Base-by-base conservation (phyloP, 768 basidiomycete species). In the Suillus decipiens region DNA sequence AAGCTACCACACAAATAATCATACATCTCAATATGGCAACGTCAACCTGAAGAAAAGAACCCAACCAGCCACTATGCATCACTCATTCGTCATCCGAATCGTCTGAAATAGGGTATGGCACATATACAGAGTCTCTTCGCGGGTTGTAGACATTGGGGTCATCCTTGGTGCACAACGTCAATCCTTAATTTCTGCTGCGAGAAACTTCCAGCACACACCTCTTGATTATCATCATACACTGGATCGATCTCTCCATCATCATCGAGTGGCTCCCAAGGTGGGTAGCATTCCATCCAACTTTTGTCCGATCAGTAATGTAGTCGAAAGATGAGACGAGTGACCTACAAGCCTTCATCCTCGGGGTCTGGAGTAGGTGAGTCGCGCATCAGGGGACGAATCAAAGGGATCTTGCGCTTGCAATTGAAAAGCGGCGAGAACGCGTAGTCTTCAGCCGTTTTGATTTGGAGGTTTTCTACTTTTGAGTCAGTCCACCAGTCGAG, bases 341-440 rank as follows among this genome's bases (percentile, higher is more conserved):
- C 73, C 59, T 24, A 73, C 74, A 65, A 11, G 0, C 58, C 59
- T 15, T 64, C 64, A 0, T 59, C 73, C 7, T 15, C 28, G 1
- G 36, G 73, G 8, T 65, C 65, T 14, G 66, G 69, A 34, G 14
- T 42, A 10, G 17, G 1, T 10, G 60, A 63, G 1, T 67, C 62
- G 5, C 72, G 70, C 24, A 71, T 70, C 5, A 70, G 14, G 1
- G 66, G 61, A 42, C 47, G 34, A 0, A 14, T 0, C 39, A 33
- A n/a, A 3, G 60, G 56, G 3, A 67, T 31, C 15, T 28, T 66
- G 14, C 71, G 71, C 54, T 69, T 72, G 51, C 74, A 45, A 1
- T 59, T 54, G 60, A 68, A 73, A 28, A 74, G 73, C 15, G 73
- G 73, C 5, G 75, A 70, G 33, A 55, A 76, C 28, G 36, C 56